Evolutionary conservation across 1,139 yeast species (phyloP).

Genomic region (Hansenula lynferdii): DNA sequence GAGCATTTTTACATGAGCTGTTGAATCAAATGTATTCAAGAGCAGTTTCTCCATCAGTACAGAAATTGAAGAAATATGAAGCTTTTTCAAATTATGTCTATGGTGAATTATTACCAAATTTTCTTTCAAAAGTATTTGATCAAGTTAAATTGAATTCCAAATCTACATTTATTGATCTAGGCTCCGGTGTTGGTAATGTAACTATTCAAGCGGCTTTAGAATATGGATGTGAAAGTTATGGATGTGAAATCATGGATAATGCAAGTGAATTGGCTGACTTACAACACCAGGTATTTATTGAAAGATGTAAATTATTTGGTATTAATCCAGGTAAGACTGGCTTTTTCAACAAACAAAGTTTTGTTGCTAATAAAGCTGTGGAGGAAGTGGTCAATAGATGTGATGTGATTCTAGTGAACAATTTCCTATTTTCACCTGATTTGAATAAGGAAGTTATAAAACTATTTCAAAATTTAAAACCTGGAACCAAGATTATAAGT

Average conservation of each 20-base stretch:
- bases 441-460: conserved; percentile 67
- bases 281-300: conserved; percentile 55
- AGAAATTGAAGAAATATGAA: conserved; percentile 61
- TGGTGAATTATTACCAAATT: conserved; percentile 83
- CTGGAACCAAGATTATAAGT: conserved; percentile 77
- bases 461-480: conserved; percentile 56
- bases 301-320: conserved; percentile 61
- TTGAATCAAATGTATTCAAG: conserved; percentile 70
- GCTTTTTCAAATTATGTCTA: conserved; percentile 91
- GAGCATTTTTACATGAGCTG: conserved; percentile 60
- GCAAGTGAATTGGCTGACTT: conserved; percentile 65
- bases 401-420: conserved; percentile 74
- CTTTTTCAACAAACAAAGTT: conserved; percentile 64
- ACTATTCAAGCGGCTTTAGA: conserved; percentile 87
- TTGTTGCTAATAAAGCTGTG: conserved; percentile 60
- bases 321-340: conserved; percentile 49
- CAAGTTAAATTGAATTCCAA: conserved; percentile 53
- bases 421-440: conserved; percentile 73
- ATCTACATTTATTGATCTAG: conserved; percentile 73
- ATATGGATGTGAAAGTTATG: conserved; percentile 79
- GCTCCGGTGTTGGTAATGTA: conserved; percentile 94
- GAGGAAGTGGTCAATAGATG: conserved; percentile 50
- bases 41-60: conserved; percentile 71
- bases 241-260: conserved; percentile 84
- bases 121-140: conserved; percentile 62